Base-by-base conservation (phyloP, 768 basidiomycete genomes). In the Lepiota venenata region DNA sequence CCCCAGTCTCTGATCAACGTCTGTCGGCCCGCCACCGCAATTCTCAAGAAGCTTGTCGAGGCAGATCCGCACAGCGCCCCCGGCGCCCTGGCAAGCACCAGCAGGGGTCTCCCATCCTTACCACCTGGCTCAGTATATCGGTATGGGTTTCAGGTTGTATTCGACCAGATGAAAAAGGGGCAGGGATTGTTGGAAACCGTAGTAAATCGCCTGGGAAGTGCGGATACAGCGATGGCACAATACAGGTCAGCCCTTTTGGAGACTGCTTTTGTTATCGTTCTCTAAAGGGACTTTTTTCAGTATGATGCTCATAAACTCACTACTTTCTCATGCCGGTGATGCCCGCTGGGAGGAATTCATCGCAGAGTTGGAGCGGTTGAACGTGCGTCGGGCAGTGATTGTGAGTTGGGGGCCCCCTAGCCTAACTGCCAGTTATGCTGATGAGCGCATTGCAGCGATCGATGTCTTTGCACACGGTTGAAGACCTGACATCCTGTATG, bases 261-360 rank as follows among this genome's bases (percentile, higher is more conserved):
- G 39, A 5, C 49, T 27, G 21, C n/a, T 16, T 55, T 7, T 9
- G 9, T 21, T 20, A n/a, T 55, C 8, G 49, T 39, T 58, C 37
- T 56, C 50, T 52, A 35, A 47, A 55, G 56, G 8, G 47, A 39
- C 64, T 36, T 47, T 37, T 52, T 58, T 41, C 60, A 92, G 91
- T 58, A 85, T 96, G 83, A 91, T 89, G 84, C 73, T 96, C 60
- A 89, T 96, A 61, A 93, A 94, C 64, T 90, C 91, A 7, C 74
- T 95, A 9, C 66, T 95, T 53, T 79, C 86, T 7, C 87, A 92
- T 62, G 89, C 84, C n/a, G 86, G 77, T 44, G 90, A 93, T 62
- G 69, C 71, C 1, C 77, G 83, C 56, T 93, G 91, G 88, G 84
- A 88, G 46, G 84, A 87, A 58, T 89, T 94, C 64, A 84, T 87